Evolutionary conservation across 2,329 filamentous ascomycete species (phyloP), one percentile per base, ranked within the genome.

Genomic region (Paecilomyces dactylethromorphus): DNA sequence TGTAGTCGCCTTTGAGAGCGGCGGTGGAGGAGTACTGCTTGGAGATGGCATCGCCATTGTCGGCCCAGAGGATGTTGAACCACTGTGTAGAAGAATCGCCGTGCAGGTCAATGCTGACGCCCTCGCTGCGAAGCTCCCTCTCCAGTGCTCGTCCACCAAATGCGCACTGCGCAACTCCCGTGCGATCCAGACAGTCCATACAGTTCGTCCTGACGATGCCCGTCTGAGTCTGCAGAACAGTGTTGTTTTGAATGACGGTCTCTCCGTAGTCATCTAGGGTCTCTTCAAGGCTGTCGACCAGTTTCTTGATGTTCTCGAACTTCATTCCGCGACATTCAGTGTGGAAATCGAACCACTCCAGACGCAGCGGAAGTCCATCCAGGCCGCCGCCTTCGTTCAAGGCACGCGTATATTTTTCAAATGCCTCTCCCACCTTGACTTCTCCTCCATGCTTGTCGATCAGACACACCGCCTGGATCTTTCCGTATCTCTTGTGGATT

Each of bases 291-390:
- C 80, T 86, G 53, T 91, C 83, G 56, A 99, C 81, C 1, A 99
- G 82, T 29, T 88, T 79, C 58, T 87, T 89, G 12, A 97, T 92
- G 60, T 97, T 97, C 69, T 97, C 93, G 68, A 97, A 99, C 66
- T 91, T 95, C 93, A 99, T 97, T 0, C 94, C 94, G 15, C 91
- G 88, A 69, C 94, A 97, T 29, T 90, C 90, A 18, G 86, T 82
- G 72, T 97, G 94, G 68, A 99, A 99, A 70, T 99, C 94, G 67
- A 97, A 99, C 94, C 94, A 99, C 70, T 96, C 91, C 68, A 96
- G 95, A 0, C 80, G 82, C 12, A 94, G 75, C 10, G 79, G 71
- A 11, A 69, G 70, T 12, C 77, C 79, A 59, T 84, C 79, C 21
- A 81, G 71, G 3, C 81, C 79, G 6, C 79, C 79, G 50, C 83